Evolutionary conservation across 2,329 filamentous ascomycete species (phyloP).

Genomic region (Fusarium pseudograminearum): DNA sequence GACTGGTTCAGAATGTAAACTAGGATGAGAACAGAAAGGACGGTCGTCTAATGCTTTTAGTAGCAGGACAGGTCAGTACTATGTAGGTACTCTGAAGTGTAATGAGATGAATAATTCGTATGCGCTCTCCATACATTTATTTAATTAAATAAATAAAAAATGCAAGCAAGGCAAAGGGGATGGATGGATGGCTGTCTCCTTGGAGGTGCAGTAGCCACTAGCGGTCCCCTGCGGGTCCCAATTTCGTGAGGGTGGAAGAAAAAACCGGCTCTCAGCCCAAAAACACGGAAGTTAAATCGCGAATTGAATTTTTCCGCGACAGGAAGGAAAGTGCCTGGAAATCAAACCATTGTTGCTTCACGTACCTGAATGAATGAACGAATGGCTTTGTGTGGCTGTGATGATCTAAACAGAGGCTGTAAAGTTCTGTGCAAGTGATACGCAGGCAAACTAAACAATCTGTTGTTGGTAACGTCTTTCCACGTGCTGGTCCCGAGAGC

Average conservation of each 20-base stretch:
- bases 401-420: neutral
- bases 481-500: constrained; percentile 43
- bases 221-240: constrained; percentile 39
- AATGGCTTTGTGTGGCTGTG: neutral
- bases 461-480: constrained; percentile 38
- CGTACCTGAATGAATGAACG: constrained; percentile 8
- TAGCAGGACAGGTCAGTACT: constrained; percentile 32
- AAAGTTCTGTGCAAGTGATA: constrained; percentile 19
- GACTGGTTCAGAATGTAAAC: constrained; percentile 18
- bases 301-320: constrained; percentile 6
- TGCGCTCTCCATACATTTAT: constrained; percentile 4
- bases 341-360: constrained; percentile 3
- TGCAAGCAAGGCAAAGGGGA: constrained; percentile 6
- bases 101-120: constrained; percentile 18
- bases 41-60: constrained; percentile 23
- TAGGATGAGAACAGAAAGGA: neutral
- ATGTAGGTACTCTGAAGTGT: constrained; percentile 18
- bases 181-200: constrained; percentile 13
- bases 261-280: constrained; percentile 19
- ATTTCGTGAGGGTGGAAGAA: constrained; percentile 34
- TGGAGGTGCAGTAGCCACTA: constrained; percentile 32
- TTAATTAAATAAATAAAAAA: constrained; percentile 2
- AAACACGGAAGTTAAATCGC: constrained; percentile 32
- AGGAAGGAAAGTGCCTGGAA: constrained; percentile 2
- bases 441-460: constrained; percentile 14